Conservation (phyloP, 2,329 filamentous ascomycete genomes). For the Sporothrix mexicana region DNA sequence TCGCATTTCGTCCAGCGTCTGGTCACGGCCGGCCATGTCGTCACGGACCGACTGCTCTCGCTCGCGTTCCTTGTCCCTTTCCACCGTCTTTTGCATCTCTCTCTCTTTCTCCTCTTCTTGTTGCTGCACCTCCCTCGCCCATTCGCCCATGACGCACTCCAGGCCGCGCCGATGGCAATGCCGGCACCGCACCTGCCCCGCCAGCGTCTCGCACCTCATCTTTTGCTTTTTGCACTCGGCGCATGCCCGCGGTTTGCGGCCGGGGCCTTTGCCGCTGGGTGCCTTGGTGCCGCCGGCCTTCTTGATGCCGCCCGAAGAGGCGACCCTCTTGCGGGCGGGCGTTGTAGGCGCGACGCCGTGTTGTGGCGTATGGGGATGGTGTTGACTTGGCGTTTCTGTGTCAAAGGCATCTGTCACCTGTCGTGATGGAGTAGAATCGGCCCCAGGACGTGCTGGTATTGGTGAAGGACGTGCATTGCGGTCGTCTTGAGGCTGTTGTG, state of each 20-base stretch:
- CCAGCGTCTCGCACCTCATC: constrained; percentile 54
- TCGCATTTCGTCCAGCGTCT: constrained; percentile 19
- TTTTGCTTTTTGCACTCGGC: constrained; percentile 56
- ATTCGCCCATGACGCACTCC: constrained; percentile 44
- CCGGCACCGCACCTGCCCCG: constrained; percentile 49
- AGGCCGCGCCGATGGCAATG: constrained; percentile 52
- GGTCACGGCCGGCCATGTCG: neutral
- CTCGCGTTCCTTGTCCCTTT: neutral
- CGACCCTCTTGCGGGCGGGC: neutral
- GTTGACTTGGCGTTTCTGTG: neutral
- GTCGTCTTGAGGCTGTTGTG: neutral
- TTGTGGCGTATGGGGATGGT: too few relatives aligned
- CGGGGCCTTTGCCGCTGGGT: constrained; percentile 8
- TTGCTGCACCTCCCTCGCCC: neutral
- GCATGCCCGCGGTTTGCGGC: constrained; percentile 37
- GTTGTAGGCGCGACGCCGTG: neutral
- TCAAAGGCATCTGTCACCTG: neutral
- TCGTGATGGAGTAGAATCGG: neutral
- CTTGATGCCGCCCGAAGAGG: constrained; percentile 1
- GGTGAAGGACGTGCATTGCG: neutral
- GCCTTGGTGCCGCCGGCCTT: neutral
- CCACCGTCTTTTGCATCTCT: neutral
- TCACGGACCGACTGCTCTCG: neutral
- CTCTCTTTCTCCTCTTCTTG: neutral
- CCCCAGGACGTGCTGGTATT: neutral